Conservation (phyloP, 2,329 filamentous ascomycete species). For the Juglanconis sp. region DNA sequence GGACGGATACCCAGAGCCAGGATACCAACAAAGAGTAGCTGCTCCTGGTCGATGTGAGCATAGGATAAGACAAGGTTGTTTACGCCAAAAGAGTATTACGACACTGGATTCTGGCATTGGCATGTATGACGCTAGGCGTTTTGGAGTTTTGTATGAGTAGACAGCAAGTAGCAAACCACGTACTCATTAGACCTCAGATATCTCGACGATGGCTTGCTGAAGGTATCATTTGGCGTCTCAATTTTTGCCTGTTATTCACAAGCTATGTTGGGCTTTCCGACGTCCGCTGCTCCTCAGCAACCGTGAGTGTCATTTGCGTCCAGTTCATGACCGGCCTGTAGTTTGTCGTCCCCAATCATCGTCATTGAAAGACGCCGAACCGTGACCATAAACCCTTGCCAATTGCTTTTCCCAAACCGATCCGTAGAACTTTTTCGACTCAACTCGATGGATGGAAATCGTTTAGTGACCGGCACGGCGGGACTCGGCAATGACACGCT, state of each 20-base stretch:
- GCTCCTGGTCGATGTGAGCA: background rate
- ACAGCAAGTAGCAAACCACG: background rate
- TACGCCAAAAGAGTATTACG: background rate
- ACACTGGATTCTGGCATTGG: background rate
- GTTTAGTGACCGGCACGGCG: slow-evolving; percentile 64
- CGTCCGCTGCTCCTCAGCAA: background rate
- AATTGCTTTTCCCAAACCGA: slow-evolving; percentile 9
- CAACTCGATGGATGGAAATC: background rate
- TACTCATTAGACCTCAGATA: background rate
- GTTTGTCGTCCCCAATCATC: background rate
- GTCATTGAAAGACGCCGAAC: slow-evolving; percentile 2
- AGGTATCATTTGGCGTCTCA: slow-evolving; percentile 6
- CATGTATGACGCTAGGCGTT: background rate
- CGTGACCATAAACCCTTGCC: slow-evolving; percentile 3
- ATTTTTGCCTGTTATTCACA: background rate
- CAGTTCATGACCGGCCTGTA: background rate
- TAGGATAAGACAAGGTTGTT: background rate
- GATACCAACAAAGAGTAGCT: no score
- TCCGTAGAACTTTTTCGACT: slow-evolving; percentile 3
- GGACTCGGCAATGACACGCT: slow-evolving; percentile 94
- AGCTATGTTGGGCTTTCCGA: background rate
- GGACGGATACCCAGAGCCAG: no score
- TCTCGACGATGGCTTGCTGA: background rate
- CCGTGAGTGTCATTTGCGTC: background rate
- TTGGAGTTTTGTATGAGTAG: background rate